Conservation (phyloP, 2,329 filamentous ascomycete genomes). For the Lachnellula suecica region DNA sequence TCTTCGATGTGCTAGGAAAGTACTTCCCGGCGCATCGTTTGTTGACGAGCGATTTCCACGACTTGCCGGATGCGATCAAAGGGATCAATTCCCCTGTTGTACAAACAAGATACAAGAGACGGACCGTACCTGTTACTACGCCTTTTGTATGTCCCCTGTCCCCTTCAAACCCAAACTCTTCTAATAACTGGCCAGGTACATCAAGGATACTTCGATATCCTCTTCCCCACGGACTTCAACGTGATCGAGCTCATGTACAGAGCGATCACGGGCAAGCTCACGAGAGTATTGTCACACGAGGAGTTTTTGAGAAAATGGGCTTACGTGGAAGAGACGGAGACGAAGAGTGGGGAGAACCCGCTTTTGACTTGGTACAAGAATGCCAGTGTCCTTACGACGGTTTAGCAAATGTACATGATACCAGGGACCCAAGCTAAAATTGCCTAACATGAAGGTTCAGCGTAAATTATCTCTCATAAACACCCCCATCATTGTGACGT, state of each 20-base stretch:
- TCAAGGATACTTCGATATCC: slow-evolving; percentile 98
- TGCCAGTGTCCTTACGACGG: slow-evolving; percentile 85
- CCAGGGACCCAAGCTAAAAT: too few relatives aligned
- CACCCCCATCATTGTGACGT: too few relatives aligned
- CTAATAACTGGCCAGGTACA: slow-evolving; percentile 64
- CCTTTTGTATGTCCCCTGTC: slow-evolving; percentile 66
- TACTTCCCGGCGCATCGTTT: slow-evolving; percentile 91
- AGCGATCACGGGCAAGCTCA: slow-evolving; percentile 88
- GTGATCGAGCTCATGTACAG: slow-evolving; percentile 91
- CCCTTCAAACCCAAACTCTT: neutral
- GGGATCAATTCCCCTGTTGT: slow-evolving; percentile 94
- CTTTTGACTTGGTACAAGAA: slow-evolving; percentile 93
- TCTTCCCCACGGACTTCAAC: slow-evolving; percentile 94
- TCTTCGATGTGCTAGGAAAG: slow-evolving; percentile 85
- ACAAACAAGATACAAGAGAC: slow-evolving; percentile 86
- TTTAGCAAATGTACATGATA: slow-evolving; percentile 36
- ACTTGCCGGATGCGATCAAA: slow-evolving; percentile 75
- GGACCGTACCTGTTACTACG: slow-evolving; percentile 85
- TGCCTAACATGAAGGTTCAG: too few relatives aligned
- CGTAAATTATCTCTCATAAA: too few relatives aligned
- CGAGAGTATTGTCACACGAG: slow-evolving; percentile 80
- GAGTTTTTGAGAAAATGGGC: slow-evolving; percentile 91
- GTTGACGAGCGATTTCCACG: slow-evolving; percentile 87
- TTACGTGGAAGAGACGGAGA: slow-evolving; percentile 85
- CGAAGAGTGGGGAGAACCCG: slow-evolving; percentile 88